A percentile compares a stretch with the other conserved stretches of the same genome.
These are phyloP conservation scores for Corylus americana DNA, from an alignment of 306 rosid genomes.

Conservation along the genomic window DNA sequence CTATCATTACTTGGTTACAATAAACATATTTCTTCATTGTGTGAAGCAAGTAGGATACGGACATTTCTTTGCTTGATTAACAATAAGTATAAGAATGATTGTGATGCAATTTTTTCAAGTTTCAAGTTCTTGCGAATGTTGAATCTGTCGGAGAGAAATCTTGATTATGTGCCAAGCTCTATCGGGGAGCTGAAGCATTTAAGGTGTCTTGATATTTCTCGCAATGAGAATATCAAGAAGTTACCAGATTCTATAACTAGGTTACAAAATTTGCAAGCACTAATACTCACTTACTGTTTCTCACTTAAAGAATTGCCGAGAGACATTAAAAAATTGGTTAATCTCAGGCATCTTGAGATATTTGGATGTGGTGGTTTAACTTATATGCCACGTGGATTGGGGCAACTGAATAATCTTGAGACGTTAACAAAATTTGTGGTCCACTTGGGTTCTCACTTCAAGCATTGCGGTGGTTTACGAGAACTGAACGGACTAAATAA, in stretches of 20 bases:
- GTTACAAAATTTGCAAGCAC: background rate
- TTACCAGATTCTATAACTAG: background rate
- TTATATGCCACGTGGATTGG: background rate
- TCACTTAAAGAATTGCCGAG: constrained; percentile 2
- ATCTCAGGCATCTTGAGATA: constrained; percentile 22
- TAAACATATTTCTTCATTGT: background rate
- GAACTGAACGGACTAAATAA: constrained; percentile 6
- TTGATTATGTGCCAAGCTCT: background rate
- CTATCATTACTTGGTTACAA: background rate
- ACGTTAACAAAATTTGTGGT: background rate
- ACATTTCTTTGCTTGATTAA: constrained; percentile 1
- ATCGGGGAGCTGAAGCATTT: constrained; percentile 4
- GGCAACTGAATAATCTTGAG: constrained; percentile 1
- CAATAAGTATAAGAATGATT: no score
- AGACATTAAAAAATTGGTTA: background rate
- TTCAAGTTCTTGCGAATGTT: background rate
- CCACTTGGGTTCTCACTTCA: background rate
- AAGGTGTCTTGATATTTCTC: background rate
- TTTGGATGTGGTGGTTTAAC: background rate
- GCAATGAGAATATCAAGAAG: background rate
- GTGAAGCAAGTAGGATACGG: background rate
- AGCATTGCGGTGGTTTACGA: background rate
- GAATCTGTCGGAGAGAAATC: background rate
- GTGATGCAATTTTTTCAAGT: background rate
- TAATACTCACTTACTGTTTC: background rate